Base-by-base conservation (phyloP, 2,329 filamentous ascomycete species). In the Sporothrix variecibatus region DNA sequence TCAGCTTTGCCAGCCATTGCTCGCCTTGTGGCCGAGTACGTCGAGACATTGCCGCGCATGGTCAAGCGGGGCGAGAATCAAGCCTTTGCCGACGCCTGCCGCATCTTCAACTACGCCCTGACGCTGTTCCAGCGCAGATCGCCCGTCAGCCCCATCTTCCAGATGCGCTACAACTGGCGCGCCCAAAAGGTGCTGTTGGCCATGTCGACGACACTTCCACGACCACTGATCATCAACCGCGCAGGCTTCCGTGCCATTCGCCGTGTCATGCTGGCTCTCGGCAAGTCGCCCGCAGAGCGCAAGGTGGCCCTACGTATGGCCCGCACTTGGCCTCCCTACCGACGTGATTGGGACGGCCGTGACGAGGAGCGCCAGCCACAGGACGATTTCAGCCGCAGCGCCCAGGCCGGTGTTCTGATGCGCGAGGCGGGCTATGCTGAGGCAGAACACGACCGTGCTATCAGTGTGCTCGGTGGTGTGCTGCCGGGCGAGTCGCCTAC, bases 291-390 rank as follows among this genome's bases (percentile, higher is more conserved):
- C 7, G 81, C 80, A 5, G 90, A 92, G 79, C 81, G 80, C 17
- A 84, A 83, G 46, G 85, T 85, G 43, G 84, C 86, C 1, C 76
- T 80, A 26, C 85, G 87, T 38, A 84, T 89, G 73, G 82, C 83
- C 1, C 83, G 85, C 69, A 85, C 84, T 1, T 91, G 89, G 90
- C 90, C 90, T 11, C 90, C 90, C 0, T 91, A 90, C 80, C 82
- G 88, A 72, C 82, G 84, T 51, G 84, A 86, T 12, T 85, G 87
- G 74, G 87, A 91, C 77, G 89, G 89, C 1, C 86, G 88, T 75
- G 90, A 92, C 78, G 89, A 89, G 76, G 83, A 82, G 70, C 83
- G 85, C 70, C 83, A 84, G 5, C 82, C 82, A 0, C 84, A 87
- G 62, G 87, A 89, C 34, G 87, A 87, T 74, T 82, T 85, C 76